phyloP scores from a whole-genome alignment of 441 rosid species.

The Breynia disticha region DNA sequence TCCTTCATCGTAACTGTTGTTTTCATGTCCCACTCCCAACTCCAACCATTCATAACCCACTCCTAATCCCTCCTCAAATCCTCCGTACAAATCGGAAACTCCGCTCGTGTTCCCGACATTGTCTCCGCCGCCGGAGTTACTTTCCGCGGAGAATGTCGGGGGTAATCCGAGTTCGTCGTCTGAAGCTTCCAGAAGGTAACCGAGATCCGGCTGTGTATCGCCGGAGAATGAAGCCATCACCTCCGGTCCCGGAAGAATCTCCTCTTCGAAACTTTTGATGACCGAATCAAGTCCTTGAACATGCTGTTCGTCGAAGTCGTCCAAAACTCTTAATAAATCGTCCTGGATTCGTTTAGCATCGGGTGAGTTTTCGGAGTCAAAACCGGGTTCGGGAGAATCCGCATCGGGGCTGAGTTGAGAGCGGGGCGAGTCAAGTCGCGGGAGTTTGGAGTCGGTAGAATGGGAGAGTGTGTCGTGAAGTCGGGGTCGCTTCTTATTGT shows the following conservation, averaged over 20 bases:
- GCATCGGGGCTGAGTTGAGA: conserved; percentile 8
- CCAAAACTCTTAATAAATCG: conserved; percentile 37
- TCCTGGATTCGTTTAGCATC: conserved; percentile 45
- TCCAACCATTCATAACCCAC: conserved; percentile 27
- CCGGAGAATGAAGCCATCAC: conserved; percentile 21
- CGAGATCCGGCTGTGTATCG: conserved; percentile 47
- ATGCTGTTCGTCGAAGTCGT: conserved; percentile 35
- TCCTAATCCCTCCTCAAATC: conserved; percentile 20
- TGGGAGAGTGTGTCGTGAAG: conserved; percentile 13
- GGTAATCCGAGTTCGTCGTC: conserved; percentile 90
- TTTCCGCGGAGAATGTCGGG: conserved; percentile 26
- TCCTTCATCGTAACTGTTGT: conserved; percentile 7
- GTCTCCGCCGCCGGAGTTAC: background rate
- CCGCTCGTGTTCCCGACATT: background rate
- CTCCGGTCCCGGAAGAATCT: conserved; percentile 29
- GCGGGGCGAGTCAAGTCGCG: conserved; percentile 17
- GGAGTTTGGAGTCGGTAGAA: conserved; percentile 16
- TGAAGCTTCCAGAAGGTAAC: conserved; percentile 66
- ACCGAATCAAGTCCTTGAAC: conserved; percentile 58
- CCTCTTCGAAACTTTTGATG: conserved; percentile 66
- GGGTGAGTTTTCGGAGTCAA: conserved; percentile 13
- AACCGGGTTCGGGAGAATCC: background rate
- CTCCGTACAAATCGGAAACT: conserved; percentile 14
- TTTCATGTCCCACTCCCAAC: conserved; percentile 17
- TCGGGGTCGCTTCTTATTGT: conserved; percentile 27